phyloP scores from a whole-genome alignment of 371 early-diverging fungal species.

The Phascolomyces articulosus region DNA sequence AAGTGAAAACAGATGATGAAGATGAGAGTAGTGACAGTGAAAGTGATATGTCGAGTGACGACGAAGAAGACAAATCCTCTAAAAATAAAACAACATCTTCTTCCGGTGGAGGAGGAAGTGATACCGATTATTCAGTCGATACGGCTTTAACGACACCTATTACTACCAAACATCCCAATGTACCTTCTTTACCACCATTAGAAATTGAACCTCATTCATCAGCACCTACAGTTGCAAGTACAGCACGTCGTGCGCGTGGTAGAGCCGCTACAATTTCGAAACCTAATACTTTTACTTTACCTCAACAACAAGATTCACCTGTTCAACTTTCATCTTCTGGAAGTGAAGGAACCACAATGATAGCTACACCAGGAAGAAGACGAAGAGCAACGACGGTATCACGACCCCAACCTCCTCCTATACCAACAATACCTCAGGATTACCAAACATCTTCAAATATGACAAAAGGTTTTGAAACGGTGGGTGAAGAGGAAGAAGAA shows the following conservation, averaged over 20 bases:
- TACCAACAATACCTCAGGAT: background rate
- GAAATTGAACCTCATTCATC: background rate
- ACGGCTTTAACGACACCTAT: constrained; percentile 34
- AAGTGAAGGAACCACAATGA: background rate
- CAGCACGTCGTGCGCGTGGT: background rate
- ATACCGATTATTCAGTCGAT: constrained; percentile 32
- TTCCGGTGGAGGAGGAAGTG: constrained; percentile 21
- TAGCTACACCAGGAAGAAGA: constrained; percentile 9
- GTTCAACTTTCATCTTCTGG: background rate
- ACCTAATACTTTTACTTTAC: background rate
- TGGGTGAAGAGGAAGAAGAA: background rate
- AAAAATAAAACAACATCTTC: background rate
- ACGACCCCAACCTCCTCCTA: constrained; percentile 4
- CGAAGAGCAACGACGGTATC: constrained; percentile 22
- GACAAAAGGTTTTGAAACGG: background rate
- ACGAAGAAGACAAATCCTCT: too few species aligned
- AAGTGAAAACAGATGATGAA: constrained; percentile 51
- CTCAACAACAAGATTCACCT: background rate
- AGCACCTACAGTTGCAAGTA: background rate
- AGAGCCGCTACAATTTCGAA: constrained; percentile 1
- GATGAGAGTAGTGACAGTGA: constrained; percentile 10
- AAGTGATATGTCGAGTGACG: background rate
- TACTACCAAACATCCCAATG: background rate
- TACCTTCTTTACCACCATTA: background rate
- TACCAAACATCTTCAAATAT: background rate